Evolutionary conservation across 768 basidiomycete genomes (phyloP).

Genomic region (Lentinula lateritia): DNA sequence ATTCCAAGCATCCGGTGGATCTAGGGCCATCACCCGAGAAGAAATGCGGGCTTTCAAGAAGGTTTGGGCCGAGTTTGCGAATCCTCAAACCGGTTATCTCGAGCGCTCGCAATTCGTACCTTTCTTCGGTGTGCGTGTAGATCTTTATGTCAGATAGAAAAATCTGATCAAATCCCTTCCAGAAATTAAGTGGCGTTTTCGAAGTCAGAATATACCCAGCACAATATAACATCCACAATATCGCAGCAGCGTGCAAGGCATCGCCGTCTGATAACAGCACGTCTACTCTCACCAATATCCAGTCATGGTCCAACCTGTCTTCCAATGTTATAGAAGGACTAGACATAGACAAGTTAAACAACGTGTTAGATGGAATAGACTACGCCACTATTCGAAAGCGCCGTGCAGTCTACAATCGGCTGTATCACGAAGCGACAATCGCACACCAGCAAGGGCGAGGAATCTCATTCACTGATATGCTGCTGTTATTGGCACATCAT

Average conservation of each 20-base stretch:
- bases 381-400: constrained; percentile 56
- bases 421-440: constrained; percentile 85
- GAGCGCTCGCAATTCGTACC: constrained; percentile 62
- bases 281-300: constrained; percentile 11
- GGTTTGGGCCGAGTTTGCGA: constrained; percentile 84
- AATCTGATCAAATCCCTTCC: neutral
- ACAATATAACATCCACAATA: constrained; percentile 56
- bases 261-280: constrained; percentile 13
- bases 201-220: constrained; percentile 81
- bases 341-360: constrained; percentile 58
- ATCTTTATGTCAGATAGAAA: neutral
- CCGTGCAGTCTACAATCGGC: constrained; percentile 61
- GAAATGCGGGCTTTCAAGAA: constrained; percentile 96
- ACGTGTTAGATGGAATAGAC: constrained; percentile 61
- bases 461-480: constrained; percentile 89
- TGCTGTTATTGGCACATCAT: constrained; percentile 83
- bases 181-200: constrained; percentile 85
- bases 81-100: constrained; percentile 73
- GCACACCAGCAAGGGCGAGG: constrained; percentile 68
- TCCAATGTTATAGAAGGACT: constrained; percentile 42
- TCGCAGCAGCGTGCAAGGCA: constrained; percentile 48
- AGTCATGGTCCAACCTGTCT: constrained; percentile 21
- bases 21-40: constrained; percentile 77
- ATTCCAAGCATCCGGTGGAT: constrained; percentile 81
- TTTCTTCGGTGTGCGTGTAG: constrained; percentile 72